Conservation (phyloP, 176 grass and related monocot species). For the Luzula sylvatica region DNA sequence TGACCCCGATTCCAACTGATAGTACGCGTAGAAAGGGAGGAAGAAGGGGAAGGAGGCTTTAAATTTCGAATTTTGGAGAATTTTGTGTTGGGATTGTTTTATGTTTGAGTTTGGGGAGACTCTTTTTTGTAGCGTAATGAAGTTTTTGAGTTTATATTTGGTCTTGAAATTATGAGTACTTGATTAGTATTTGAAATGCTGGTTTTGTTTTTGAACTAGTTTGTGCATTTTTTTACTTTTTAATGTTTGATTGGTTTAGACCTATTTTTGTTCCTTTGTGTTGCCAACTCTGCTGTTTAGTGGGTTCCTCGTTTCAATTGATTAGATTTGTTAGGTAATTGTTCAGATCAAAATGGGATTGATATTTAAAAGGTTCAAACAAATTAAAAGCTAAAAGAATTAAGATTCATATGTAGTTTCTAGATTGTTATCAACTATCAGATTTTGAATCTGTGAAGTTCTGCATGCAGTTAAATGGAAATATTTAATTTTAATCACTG, state of each 20-base stretch:
- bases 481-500: no score
- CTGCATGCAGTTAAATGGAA: no score
- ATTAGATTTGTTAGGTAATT: no score
- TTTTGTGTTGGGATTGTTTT: slow-evolving; percentile 2
- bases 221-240: not conserved
- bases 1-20: slow-evolving; percentile 80
- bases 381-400: no score
- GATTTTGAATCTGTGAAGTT: no score
- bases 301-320: not conserved
- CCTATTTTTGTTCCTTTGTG: not conserved
- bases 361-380: no score
- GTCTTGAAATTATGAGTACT: slow-evolving; percentile 16
- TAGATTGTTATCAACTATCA: no score
- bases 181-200: not conserved
- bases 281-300: no score
- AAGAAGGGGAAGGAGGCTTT: slow-evolving; percentile 80
- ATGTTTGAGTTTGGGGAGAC: not conserved
- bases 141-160: slow-evolving; percentile 20
- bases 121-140: slow-evolving; percentile 19
- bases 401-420: no score
- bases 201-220: slow-evolving; percentile 1
- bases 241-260: not conserved
- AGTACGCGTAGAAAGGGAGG: slow-evolving; percentile 85
- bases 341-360: no score
- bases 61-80: slow-evolving; percentile 7